Conservation (phyloP, 1,139 yeast species). For the Hemisphaericaspora xylofermentans region DNA sequence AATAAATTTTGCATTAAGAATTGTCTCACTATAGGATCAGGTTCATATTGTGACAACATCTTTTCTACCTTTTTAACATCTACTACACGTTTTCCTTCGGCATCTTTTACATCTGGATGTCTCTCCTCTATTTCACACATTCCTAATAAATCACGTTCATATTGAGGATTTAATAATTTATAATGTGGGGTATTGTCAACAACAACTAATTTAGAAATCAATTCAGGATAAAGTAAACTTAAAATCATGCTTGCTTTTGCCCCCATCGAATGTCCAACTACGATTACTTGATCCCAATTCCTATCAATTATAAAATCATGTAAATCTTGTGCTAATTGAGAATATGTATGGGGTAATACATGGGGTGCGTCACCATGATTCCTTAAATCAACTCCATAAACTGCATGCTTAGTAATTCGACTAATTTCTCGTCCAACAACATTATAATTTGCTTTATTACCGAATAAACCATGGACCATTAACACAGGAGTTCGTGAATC, state of each 20-base stretch:
- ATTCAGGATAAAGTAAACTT: slow-evolving; percentile 37
- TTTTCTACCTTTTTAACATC: slow-evolving; percentile 15
- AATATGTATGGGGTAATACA: slow-evolving; percentile 44
- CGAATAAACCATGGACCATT: slow-evolving; percentile 52
- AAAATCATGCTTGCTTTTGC: slow-evolving; percentile 53
- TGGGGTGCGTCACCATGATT: slow-evolving; percentile 53
- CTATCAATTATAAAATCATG: slow-evolving; percentile 28
- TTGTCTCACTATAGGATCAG: slow-evolving; percentile 22
- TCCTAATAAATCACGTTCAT: slow-evolving; percentile 28
- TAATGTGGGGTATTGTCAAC: slow-evolving; percentile 50
- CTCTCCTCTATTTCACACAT: slow-evolving; percentile 32
- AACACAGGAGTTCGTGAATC: slow-evolving; percentile 30
- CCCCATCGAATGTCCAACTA: slow-evolving; percentile 56
- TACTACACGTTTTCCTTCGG: slow-evolving; percentile 6
- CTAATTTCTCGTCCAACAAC: slow-evolving; percentile 37
- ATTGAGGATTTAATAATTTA: slow-evolving; percentile 24
- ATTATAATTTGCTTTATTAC: slow-evolving; percentile 41
- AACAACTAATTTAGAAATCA: slow-evolving; percentile 39
- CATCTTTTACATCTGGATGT: slow-evolving; percentile 5
- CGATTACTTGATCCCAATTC: slow-evolving; percentile 25
- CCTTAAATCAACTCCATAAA: slow-evolving; percentile 48
- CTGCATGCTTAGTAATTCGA: slow-evolving; percentile 27
- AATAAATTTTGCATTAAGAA: slow-evolving; percentile 32
- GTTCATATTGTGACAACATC: slow-evolving; percentile 23
- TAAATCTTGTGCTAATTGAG: slow-evolving; percentile 45